Conservation (phyloP, 768 basidiomycete species). For the Suillus lakei region DNA sequence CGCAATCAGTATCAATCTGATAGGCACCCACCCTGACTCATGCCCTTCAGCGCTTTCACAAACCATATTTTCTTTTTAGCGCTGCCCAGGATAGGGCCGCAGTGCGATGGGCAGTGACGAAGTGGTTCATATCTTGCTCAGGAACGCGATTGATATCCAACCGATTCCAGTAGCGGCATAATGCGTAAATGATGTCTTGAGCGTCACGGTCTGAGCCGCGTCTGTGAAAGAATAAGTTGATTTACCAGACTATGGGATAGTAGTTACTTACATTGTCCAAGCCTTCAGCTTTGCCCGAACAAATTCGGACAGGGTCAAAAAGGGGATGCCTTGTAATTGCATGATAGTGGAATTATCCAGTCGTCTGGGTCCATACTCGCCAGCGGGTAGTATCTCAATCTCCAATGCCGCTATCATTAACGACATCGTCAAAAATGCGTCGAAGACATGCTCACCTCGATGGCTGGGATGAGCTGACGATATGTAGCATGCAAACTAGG, state of each 20-base stretch:
- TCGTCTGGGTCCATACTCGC: conserved; percentile 79
- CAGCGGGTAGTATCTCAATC: conserved; percentile 86
- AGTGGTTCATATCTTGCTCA: conserved; percentile 84
- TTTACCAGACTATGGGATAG: conserved; percentile 17
- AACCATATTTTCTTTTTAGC: conserved; percentile 74
- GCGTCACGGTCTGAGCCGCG: conserved; percentile 75
- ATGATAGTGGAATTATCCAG: conserved; percentile 72
- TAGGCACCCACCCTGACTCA: conserved; percentile 25
- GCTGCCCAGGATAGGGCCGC: conserved; percentile 77
- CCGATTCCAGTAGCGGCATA: conserved; percentile 79
- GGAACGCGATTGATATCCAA: conserved; percentile 87
- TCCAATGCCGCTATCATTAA: conserved; percentile 27
- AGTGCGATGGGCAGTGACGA: conserved; percentile 61
- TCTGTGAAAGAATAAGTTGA: conserved; percentile 41
- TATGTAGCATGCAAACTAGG: conserved; percentile 76
- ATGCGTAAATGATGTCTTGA: conserved; percentile 72
- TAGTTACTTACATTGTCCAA: conserved; percentile 72
- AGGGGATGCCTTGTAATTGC: conserved; percentile 72
- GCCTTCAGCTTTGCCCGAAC: conserved; percentile 82
- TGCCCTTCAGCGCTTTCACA: conserved; percentile 35
- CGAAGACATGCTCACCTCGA: conserved; percentile 58
- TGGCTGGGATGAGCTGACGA: conserved; percentile 73
- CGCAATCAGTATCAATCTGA: conserved; percentile 32
- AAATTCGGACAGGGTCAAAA: conserved; percentile 86
- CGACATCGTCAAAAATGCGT: background rate